Evolutionary conservation across 805 yeast species (phyloP), one percentile per base, ranked within the genome.

Genomic region (Wickerhamiella shivajii): DNA sequence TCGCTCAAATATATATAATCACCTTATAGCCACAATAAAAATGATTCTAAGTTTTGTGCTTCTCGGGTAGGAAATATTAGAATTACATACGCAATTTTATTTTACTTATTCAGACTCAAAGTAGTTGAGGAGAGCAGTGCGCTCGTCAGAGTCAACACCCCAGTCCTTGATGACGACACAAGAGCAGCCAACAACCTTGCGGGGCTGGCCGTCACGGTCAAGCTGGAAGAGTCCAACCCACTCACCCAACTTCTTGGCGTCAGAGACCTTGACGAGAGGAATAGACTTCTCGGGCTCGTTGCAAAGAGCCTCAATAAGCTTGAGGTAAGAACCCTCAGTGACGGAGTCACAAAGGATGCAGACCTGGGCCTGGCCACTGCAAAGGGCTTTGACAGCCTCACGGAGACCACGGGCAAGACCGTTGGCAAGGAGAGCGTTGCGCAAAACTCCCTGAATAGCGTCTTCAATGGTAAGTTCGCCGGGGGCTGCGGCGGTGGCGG

Each of bases 341-440:
- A 90, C 96, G 52, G 97, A 75, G 71, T 87, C 96, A 68, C 93
- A 84, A 56, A 90, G 73, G 61, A 90, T 94, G 71, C 85, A 78
- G 64, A 90, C 73, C 70, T 87, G 93, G 55, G 96, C 99, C 69
- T 85, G 92, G 66, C 94, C 83, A 67, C 83, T 74, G 60, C 94
- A 74, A 54, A 90, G 75, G 66, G 96, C 97, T 80, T 90, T 90
- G 61, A 96, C 81, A 52, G 97, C 92, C 74, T 90, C 98, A 77
- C 97, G 90, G 66, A 90, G 77, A 77, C 99, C 99, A 74, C 99
- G 87, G 65, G 97, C 97, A 68, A 90, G 81, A 70, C 99, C 98
- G 32, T 33, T 49, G 74, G 84, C 93, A 60, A 87, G 80, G 64
- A 90, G 76, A 55, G 99, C 76, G 65, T 90, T 84, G 77, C 93